Base-by-base conservation (phyloP, 495 filamentous ascomycete species). In the Neurospora sp. region DNA sequence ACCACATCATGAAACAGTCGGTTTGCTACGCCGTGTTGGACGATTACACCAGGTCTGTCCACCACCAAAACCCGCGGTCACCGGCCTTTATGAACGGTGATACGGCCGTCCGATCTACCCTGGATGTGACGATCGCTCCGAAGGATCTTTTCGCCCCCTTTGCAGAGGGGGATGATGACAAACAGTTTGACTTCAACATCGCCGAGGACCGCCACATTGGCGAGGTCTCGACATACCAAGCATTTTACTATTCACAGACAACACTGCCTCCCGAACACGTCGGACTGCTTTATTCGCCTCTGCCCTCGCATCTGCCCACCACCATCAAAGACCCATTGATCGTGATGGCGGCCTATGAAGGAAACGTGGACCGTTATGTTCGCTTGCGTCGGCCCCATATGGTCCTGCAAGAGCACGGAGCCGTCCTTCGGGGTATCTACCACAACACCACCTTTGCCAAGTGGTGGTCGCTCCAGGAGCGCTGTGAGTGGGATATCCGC, bases 51-150 rank as follows among this genome's bases (percentile, higher is more conserved):
- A 70, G 34, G 24, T 69, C 70, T 48, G 40, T 76, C 70, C 45
- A 74, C 34, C 36, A 42, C 8, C 7, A 62, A 9, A 73, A 28
- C 34, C 76, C 72, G 24, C 40, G 31, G 1, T 45, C 17, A 4
- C 38, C 70, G 6, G 74, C 72, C 21, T 71, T 15, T 10, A 73
- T 78, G 24, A 78, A 78, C 71, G 74, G 72, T 15, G 76, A 78
- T 43, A 78, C 74, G 0, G 71, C 73, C 8, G 69, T 76, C 8
- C 21, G 71, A 39, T 66, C 74, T 7, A 48, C 72, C 6, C 42
- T 74, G 6, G 39, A 74, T 6, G 13, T 38, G 24, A 73, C 69
- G 10, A 66, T 69, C 45, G n/a, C 31, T 5, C 73, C 70, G 19
- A 15, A 70, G 11, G 59, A 62, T 66, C n/a, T n/a, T n/a, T n/a